Evolutionary conservation across 495 filamentous ascomycete genomes (phyloP).

Genomic region (Lasiosphaeria hispida): DNA sequence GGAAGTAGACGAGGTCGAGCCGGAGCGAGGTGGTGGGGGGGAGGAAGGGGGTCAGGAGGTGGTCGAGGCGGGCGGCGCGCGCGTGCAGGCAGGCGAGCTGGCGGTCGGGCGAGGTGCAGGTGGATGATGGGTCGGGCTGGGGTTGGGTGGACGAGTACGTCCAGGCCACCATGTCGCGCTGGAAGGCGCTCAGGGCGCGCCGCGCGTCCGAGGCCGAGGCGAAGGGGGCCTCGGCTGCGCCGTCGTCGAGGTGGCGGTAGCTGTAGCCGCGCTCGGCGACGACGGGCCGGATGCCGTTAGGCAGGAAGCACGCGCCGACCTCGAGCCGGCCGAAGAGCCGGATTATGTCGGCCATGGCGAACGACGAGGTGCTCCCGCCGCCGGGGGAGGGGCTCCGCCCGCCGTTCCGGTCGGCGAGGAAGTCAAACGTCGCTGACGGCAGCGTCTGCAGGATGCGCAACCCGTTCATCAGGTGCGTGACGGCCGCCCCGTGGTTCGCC

Average conservation of each 20-base stretch:
- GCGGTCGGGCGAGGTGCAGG: slow-evolving; percentile 12
- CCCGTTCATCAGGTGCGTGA: slow-evolving; percentile 39
- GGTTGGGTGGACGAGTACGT: slow-evolving; percentile 6
- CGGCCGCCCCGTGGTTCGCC: slow-evolving; percentile 29
- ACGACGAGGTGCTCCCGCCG: background rate
- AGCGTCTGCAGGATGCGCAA: slow-evolving; percentile 36
- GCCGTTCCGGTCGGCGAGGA: slow-evolving; percentile 12
- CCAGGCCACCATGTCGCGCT: slow-evolving; percentile 24
- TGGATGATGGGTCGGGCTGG: background rate
- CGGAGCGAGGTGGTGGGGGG: slow-evolving; percentile 11
- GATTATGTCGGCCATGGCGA: slow-evolving; percentile 35
- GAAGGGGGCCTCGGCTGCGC: slow-evolving; percentile 37
- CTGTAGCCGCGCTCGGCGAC: slow-evolving; percentile 58
- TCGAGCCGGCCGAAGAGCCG: slow-evolving; percentile 36
- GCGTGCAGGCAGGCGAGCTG: slow-evolving; percentile 15
- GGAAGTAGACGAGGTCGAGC: slow-evolving; percentile 46
- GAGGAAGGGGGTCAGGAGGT: slow-evolving; percentile 9
- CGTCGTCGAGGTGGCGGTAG: slow-evolving; percentile 48
- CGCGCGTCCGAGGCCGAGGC: slow-evolving; percentile 17
- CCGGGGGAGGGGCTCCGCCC: background rate
- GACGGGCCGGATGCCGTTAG: slow-evolving; percentile 60
- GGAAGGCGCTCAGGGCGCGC: slow-evolving; percentile 19
- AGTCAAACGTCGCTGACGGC: slow-evolving; percentile 22
- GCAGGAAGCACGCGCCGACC: slow-evolving; percentile 43
- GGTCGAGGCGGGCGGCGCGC: slow-evolving; percentile 15